Conservation (phyloP, 805 yeast species). For the Metschnikowia lunata region DNA sequence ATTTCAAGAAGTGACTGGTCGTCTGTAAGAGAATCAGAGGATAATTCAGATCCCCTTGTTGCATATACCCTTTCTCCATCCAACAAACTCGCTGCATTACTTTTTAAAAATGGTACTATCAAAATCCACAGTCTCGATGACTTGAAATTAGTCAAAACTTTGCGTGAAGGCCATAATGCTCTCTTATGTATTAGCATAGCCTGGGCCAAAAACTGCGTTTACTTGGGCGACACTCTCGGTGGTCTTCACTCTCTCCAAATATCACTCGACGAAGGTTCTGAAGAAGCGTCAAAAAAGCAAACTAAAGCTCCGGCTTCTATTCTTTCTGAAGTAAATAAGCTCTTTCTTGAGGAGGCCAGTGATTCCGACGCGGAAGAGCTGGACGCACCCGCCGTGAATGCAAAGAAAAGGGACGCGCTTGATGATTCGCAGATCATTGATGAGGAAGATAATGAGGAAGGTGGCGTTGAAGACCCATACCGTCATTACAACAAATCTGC, state of each 20-base stretch:
- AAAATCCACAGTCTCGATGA: slow-evolving; percentile 52
- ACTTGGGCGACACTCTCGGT: slow-evolving; percentile 44
- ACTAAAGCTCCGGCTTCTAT: background rate
- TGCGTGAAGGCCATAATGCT: slow-evolving; percentile 24
- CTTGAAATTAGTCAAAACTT: slow-evolving; percentile 25
- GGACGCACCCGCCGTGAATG: slow-evolving; percentile 23
- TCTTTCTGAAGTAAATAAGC: slow-evolving; percentile 12
- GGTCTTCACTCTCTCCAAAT: slow-evolving; percentile 26
- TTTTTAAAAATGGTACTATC: slow-evolving; percentile 47
- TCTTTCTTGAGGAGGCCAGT: slow-evolving; percentile 17
- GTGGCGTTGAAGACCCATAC: background rate
- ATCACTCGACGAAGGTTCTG: slow-evolving; percentile 7
- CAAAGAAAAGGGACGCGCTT: slow-evolving; percentile 21
- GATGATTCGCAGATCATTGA: slow-evolving; percentile 37
- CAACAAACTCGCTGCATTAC: slow-evolving; percentile 57
- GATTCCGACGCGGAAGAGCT: slow-evolving; percentile 16
- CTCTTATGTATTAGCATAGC: slow-evolving; percentile 25
- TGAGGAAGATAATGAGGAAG: slow-evolving; percentile 25
- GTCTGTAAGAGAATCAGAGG: background rate
- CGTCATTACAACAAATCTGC: slow-evolving; percentile 13
- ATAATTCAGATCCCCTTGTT: slow-evolving; percentile 18
- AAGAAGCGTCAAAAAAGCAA: background rate
- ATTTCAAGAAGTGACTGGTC: slow-evolving; percentile 39
- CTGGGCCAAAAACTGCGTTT: slow-evolving; percentile 27
- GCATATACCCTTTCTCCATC: slow-evolving; percentile 60